These are phyloP conservation scores for Scenedesmus sp. DNA, from an alignment of 163 green algal species.

Conservation along the genomic window DNA sequence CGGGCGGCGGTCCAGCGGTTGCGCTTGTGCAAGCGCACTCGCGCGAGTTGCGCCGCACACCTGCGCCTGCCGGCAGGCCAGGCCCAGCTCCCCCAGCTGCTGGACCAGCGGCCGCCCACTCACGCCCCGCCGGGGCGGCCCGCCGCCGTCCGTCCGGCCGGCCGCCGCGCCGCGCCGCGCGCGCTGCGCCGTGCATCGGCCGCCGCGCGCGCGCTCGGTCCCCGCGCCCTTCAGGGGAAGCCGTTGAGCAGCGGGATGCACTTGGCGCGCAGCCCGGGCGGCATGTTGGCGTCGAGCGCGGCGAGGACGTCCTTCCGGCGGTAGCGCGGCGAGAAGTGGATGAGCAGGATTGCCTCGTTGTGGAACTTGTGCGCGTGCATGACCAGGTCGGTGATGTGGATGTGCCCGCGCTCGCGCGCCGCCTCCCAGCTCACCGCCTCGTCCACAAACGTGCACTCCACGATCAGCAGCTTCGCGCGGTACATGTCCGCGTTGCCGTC, in stretches of 20 bases:
- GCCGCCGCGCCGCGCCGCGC: too few species aligned
- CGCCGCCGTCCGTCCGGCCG: too few species aligned
- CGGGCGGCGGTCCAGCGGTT: too few species aligned
- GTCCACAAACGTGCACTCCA: slow-evolving; percentile 88
- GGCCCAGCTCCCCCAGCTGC: too few species aligned
- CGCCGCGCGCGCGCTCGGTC: too few species aligned
- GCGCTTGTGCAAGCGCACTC: too few species aligned
- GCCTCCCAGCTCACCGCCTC: slow-evolving; percentile 64
- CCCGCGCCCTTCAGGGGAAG: slow-evolving; percentile 52
- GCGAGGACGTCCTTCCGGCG: slow-evolving; percentile 53
- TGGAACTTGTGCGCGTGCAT: slow-evolving; percentile 80
- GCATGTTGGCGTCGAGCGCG: slow-evolving; percentile 62
- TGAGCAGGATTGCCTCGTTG: slow-evolving; percentile 86
- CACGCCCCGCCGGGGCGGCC: too few species aligned
- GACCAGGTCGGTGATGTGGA: slow-evolving; percentile 79
- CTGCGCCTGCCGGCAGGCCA: too few species aligned
- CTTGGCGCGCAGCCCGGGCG: slow-evolving; percentile 54
- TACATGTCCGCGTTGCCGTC: slow-evolving; percentile 53
- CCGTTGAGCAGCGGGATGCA: slow-evolving; percentile 74
- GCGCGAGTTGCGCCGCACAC: too few species aligned
- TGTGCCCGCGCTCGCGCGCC: slow-evolving; percentile 79
- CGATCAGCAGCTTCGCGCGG: slow-evolving; percentile 75
- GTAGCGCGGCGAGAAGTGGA: slow-evolving; percentile 86
- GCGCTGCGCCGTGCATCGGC: too few species aligned
- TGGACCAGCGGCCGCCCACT: too few species aligned